Base-by-base conservation (phyloP, 2,329 filamentous ascomycete genomes). In the Dactylonectria macrodidyma region DNA sequence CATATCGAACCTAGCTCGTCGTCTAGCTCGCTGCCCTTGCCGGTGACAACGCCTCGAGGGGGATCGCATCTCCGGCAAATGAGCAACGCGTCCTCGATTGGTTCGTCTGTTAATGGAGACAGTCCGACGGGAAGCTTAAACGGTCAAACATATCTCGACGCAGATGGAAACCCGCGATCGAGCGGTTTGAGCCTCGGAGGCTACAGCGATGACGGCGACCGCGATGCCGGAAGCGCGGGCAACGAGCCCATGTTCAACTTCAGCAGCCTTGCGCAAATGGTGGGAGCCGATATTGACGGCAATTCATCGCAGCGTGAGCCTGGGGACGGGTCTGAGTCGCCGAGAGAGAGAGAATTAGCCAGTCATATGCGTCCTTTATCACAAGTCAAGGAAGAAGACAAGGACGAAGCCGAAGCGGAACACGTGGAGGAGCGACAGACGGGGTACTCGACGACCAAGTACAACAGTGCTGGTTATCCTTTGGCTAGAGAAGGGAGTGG, bases 181-280 rank as follows among this genome's bases (percentile, higher is more conserved):
- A 91, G 89, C 69, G 87, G 86, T 5, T 76, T 87, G 2, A 89
- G 87, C 50, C 78, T 89, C 2, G 84, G 82, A 10, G 82, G 79
- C 16, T 82, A 82, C 62, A 84, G 83, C 62, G 83, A 85, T 19
- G 84, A 85, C 11, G 84, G 84, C 12, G 87, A 90, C 26, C 80
- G 84, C 7, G 87, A 88, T 44, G 83, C 85, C 4, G 84, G 86
- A 54, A 73, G 85, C 26, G 83, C 86, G 5, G 84, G 86, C 14
- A 71, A 84, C 62, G 95, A 98, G 77, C 90, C 94, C 3, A 90
- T 97, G 88, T 96, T 97, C 81, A 98, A 97, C 79, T 98, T 98
- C 78, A 88, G 91, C 63, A 97, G 94, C 73, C 83, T 98, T 24
- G 93, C 94, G 2, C 93, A 94, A 69, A 93, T 97, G 79, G 93